phyloP scores from a whole-genome alignment of 768 basidiomycete species.

The Amanita fuliginea region DNA sequence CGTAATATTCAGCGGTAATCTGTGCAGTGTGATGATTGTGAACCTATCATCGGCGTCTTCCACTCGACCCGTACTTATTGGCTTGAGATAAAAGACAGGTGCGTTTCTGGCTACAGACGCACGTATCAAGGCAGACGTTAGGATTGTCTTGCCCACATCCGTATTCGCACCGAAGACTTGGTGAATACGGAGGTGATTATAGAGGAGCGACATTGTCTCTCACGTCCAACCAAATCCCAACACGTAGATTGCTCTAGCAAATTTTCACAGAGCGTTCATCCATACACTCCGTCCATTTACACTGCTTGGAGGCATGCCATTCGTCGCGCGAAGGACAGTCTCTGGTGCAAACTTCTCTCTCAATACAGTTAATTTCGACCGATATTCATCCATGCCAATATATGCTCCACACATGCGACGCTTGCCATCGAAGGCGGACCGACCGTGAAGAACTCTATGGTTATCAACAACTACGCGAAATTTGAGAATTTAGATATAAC shows the following conservation, averaged over 20 bases:
- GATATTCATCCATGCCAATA: slow-evolving; percentile 83
- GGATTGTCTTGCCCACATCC: slow-evolving; percentile 89
- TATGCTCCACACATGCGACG: slow-evolving; percentile 96
- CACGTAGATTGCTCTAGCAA: background rate
- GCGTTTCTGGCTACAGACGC: slow-evolving; percentile 52
- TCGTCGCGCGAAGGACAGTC: slow-evolving; percentile 16
- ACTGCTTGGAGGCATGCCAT: slow-evolving; percentile 12
- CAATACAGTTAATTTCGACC: slow-evolving; percentile 64
- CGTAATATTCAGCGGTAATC: background rate
- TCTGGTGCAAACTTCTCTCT: slow-evolving; percentile 43
- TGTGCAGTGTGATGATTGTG: slow-evolving; percentile 11
- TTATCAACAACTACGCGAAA: slow-evolving; percentile 70
- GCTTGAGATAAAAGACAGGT: slow-evolving; percentile 69
- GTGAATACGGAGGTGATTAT: slow-evolving; percentile 75
- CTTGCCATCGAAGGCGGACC: slow-evolving; percentile 81
- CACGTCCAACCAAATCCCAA: background rate
- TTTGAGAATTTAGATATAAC: background rate
- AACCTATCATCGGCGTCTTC: slow-evolving; percentile 82
- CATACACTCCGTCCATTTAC: slow-evolving; percentile 41
- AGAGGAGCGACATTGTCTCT: slow-evolving; percentile 63
- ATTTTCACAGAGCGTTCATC: slow-evolving; percentile 36
- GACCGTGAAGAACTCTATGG: slow-evolving; percentile 87
- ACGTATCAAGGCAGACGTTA: slow-evolving; percentile 75
- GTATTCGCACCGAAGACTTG: slow-evolving; percentile 96
- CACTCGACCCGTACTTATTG: slow-evolving; percentile 79